Conservation (phyloP, 257 asterid genomes). For the Fraxinus quadrangulata region DNA sequence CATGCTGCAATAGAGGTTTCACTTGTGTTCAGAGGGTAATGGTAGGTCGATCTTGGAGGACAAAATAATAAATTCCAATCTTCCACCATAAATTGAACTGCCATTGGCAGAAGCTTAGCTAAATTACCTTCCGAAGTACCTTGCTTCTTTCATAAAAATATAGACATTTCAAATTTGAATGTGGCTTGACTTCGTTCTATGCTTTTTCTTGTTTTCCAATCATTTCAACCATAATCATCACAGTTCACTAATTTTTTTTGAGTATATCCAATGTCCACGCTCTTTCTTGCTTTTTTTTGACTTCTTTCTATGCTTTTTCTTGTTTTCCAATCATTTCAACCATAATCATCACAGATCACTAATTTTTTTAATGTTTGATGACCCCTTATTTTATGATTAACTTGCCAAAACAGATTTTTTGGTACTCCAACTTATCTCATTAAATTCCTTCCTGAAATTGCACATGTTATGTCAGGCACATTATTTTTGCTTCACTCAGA, state of each 20-base stretch:
- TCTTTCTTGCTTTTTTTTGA: neutral
- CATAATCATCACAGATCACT: neutral
- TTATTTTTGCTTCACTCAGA: neutral
- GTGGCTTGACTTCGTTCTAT: neutral
- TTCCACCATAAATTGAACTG: neutral
- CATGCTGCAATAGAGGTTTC: neutral
- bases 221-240: neutral
- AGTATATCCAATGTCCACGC: neutral
- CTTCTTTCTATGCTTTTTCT: neutral
- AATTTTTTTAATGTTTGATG: neutral
- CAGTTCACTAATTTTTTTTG: neutral
- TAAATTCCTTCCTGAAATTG: neutral
- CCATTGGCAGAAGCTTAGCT: neutral
- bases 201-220: neutral
- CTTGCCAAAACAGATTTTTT: too few species aligned
- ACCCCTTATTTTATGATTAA: neutral
- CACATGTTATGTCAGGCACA: neutral
- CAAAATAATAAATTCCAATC: neutral
- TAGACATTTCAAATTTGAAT: neutral
- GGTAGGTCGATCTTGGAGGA: neutral
- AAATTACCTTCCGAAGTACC: neutral
- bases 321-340: neutral
- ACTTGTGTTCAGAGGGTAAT: neutral
- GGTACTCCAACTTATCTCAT: neutral
- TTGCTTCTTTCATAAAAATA: too few species aligned